Evolutionary conservation across 139 green algal genomes (phyloP).

Genomic region (Chlamydomonas applanata): DNA sequence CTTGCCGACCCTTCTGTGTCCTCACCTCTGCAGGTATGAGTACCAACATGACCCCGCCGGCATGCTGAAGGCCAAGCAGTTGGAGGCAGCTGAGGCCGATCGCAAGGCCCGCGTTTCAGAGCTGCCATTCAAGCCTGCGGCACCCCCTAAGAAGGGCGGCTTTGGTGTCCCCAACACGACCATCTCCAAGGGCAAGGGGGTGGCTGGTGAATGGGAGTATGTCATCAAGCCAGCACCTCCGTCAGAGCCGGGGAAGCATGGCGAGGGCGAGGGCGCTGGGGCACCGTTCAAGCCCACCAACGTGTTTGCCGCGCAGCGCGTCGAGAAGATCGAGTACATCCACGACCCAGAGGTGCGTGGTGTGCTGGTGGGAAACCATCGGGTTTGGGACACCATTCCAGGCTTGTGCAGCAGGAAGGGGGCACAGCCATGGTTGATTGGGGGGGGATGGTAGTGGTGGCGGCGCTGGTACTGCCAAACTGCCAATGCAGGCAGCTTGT

Average conservation of each 20-base stretch:
- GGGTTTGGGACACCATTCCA: no score
- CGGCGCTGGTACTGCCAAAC: no score
- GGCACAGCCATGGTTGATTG: no score
- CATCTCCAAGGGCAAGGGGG: conserved; percentile 47
- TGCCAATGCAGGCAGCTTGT: no score
- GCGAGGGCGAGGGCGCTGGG: background rate
- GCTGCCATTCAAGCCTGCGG: conserved; percentile 53
- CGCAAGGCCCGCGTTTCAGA: conserved; percentile 30
- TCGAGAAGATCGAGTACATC: conserved; percentile 35
- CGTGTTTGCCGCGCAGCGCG: conserved; percentile 19
- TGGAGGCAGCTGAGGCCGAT: conserved; percentile 31
- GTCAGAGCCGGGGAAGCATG: background rate
- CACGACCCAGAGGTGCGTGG: conserved; percentile 42
- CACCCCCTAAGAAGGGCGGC: conserved; percentile 40
- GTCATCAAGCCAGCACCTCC: background rate
- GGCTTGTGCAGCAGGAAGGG: no score
- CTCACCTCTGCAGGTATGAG: conserved; percentile 34
- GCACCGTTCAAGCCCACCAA: conserved; percentile 33
- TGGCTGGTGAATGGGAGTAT: conserved; percentile 50
- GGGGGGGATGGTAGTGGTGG: no score
- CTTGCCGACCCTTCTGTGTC: no score
- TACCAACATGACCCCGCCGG: conserved; percentile 39
- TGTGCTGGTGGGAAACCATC: no score
- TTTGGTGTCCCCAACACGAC: conserved; percentile 44
- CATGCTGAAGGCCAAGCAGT: conserved; percentile 8